Base-by-base conservation (phyloP, 495 filamentous ascomycete genomes). In the Peziza echinospora region DNA sequence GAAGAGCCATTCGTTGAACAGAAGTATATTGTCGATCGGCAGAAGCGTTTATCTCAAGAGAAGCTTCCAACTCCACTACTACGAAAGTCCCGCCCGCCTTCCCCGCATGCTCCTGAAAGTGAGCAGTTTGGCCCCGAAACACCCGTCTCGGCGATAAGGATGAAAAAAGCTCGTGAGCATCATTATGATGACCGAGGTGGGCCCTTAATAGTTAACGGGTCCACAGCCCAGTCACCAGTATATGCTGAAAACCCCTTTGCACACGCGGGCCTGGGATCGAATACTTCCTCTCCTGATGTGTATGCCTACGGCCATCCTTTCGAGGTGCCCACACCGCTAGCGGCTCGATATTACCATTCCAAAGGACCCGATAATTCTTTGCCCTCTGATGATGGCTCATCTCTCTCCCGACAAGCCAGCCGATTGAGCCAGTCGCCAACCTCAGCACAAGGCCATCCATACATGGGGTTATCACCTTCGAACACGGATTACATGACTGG, bases 1-100 rank as follows among this genome's bases (percentile, higher is more conserved):
- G 64, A 63, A 46, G 49, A 55, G 60, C 62, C 24, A 21, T 52
- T 49, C 48, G 50, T 50, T 59, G 59, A 47, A 24, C 56, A 37
- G 63, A 65, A 53, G 58, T 60, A 47, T 46, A 55, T 19, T 41
- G 60, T 44, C 41, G 56, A 22, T 50, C 53, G 23, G 13, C 49
- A 48, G 61, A 71, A 22, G 66, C 67, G 53, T 51, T 54, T 24
- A 41, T 53, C 53, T 5, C 46, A 50, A n/a, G 51, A 55, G 19
- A 43, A 45, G 17, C 41, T 53, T 40, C 41, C 54, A 43, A 46
- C 49, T 26, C 49, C 55, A 44, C 26, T 52, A 46, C 34, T 59
- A 43, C 43, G 52, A 43, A 59, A 57, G 17, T 48, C 54, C 30
- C 51, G 61, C 45, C 26, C 53, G 34, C 34, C 60, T 48, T 48